phyloP scores from a whole-genome alignment of 2,329 filamentous ascomycete species.

The Plectosphaerella sp. region DNA sequence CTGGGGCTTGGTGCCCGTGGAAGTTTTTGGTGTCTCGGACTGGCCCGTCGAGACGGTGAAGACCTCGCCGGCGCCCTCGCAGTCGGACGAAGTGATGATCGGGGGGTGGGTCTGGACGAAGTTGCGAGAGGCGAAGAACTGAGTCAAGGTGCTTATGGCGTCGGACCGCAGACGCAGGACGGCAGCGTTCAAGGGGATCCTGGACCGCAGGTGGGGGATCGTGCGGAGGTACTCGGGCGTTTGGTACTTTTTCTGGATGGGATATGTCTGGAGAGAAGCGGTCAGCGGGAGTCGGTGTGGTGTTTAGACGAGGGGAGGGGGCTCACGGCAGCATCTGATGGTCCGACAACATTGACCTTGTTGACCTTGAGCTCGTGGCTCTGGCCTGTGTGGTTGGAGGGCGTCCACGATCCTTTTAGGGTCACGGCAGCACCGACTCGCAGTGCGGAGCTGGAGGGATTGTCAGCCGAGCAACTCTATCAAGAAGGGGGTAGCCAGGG shows the following conservation, averaged over 20 bases:
- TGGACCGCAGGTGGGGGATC: conserved; percentile 79
- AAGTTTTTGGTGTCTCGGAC: conserved; percentile 17
- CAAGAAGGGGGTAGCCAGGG: conserved; percentile 15
- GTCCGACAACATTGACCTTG: conserved; percentile 65
- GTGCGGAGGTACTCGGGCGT: conserved; percentile 83
- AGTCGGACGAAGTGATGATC: conserved; percentile 93
- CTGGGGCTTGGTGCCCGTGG: not conserved
- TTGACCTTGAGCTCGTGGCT: conserved; percentile 76
- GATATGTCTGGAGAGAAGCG: conserved; percentile 62
- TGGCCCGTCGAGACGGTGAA: conserved; percentile 61
- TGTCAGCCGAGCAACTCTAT: conserved; percentile 20
- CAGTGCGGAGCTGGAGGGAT: conserved; percentile 48
- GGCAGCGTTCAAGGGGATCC: conserved; percentile 75
- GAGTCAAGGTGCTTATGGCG: conserved; percentile 65
- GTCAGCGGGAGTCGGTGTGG: conserved; percentile 6
- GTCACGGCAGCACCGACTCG: conserved; percentile 77
- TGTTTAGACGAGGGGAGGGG: conserved; percentile 6
- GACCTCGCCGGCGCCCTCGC: conserved; percentile 92
- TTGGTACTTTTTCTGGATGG: conserved; percentile 95
- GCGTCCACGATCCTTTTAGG: conserved; percentile 72
- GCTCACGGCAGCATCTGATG: conserved; percentile 73
- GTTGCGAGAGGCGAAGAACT: conserved; percentile 67
- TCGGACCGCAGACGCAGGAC: conserved; percentile 81
- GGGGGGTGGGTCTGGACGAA: conserved; percentile 88
- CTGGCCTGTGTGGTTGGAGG: conserved; percentile 65